Percentiles rank a stretch among this genome's conserved stretches.
phyloP scores from a whole-genome alignment of 1,284 basidiomycete species.

The Waitea zeae region DNA sequence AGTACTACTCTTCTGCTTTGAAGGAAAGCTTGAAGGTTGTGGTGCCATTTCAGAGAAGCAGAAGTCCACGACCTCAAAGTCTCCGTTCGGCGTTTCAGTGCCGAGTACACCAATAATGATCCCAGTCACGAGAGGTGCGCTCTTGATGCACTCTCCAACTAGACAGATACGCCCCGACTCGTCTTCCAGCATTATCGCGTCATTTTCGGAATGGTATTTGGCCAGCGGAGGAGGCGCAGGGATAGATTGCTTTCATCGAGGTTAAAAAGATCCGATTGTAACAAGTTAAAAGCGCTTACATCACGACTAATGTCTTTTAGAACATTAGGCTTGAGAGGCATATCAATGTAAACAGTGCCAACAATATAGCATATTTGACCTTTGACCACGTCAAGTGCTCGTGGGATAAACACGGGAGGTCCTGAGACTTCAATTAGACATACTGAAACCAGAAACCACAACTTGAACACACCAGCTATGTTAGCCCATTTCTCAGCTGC shows the following conservation, averaged over 20 bases:
- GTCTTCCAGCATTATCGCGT: conserved; percentile 85
- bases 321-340: conserved; percentile 96
- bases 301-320: conserved; percentile 89
- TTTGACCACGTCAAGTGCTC: conserved; percentile 81
- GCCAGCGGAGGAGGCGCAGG: conserved; percentile 60
- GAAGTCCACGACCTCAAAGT: conserved; percentile 89
- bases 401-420: conserved; percentile 56
- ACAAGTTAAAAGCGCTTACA: conserved; percentile 22
- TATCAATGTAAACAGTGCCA: conserved; percentile 94
- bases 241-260: conserved; percentile 56
- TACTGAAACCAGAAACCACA: background rate
- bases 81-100: conserved; percentile 75
- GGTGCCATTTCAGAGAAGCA: conserved; percentile 75
- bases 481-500: conserved; percentile 54
- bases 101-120: conserved; percentile 85
- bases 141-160: conserved; percentile 50
- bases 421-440: conserved; percentile 20
- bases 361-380: conserved; percentile 80
- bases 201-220: conserved; percentile 67
- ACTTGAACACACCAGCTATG: conserved; percentile 32
- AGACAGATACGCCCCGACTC: conserved; percentile 86
- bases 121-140: conserved; percentile 65
- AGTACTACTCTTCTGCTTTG: no score
- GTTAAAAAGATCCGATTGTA: conserved; percentile 5
- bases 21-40: conserved; percentile 10